Conservation (phyloP, 441 rosid species). For the Dalechampia spathulata region DNA sequence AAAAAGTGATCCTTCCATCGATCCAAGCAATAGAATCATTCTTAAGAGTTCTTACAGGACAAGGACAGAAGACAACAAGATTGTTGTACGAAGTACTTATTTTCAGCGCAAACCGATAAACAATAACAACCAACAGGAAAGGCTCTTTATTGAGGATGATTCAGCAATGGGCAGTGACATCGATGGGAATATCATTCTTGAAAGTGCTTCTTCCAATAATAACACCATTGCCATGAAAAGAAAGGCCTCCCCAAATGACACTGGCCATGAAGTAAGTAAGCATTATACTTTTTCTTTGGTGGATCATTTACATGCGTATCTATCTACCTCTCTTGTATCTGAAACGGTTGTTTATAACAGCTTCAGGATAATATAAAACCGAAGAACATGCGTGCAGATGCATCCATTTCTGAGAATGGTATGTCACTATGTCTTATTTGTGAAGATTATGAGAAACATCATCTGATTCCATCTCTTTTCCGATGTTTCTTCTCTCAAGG, state of each 20-base stretch:
- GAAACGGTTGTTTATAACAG: conserved; percentile 11
- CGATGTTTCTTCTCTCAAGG: not conserved
- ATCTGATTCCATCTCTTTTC: not conserved
- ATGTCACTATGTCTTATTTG: conserved; percentile 6
- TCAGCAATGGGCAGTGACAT: conserved; percentile 6
- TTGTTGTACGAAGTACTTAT: conserved; percentile 30
- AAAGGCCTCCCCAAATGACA: conserved; percentile 32
- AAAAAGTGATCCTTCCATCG: conserved; percentile 19
- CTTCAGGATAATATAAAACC: conserved; percentile 50
- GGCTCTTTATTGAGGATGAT: conserved; percentile 17
- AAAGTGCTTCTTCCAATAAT: conserved; percentile 14
- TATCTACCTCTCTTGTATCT: not conserved
- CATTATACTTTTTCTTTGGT: conserved; percentile 2
- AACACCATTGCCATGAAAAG: conserved; percentile 43
- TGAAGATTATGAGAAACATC: not conserved
- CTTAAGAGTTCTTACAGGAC: conserved; percentile 16
- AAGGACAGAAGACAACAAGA: conserved; percentile 28
- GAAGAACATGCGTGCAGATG: conserved; percentile 36
- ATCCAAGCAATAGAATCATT: conserved; percentile 16
- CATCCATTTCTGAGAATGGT: conserved; percentile 27
- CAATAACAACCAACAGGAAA: conserved; percentile 27
- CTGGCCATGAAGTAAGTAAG: conserved; percentile 36
- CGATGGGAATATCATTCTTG: conserved; percentile 21
- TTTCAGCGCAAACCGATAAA: conserved; percentile 31
- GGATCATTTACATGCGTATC: not conserved